These are phyloP conservation scores for Ordospora colligata DNA, from an alignment of 371 early-diverging fungal species.

Conservation along the genomic window DNA sequence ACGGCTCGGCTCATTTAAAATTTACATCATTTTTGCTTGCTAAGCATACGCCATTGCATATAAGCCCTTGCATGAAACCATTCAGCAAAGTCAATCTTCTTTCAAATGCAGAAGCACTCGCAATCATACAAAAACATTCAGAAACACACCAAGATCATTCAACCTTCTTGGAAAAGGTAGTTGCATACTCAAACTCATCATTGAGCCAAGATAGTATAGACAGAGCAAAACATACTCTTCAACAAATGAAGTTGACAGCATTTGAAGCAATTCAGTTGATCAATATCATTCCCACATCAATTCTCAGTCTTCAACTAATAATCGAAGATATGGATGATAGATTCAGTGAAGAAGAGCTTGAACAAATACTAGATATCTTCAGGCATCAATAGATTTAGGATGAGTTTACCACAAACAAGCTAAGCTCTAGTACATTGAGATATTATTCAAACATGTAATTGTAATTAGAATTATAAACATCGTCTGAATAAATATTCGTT, in stretches of 20 bases:
- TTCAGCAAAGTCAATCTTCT: not conserved
- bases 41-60: not conserved
- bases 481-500: not conserved
- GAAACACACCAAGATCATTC: not conserved
- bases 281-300: conserved; percentile 45
- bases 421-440: too few species aligned
- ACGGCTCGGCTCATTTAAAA: not conserved
- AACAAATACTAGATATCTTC: conserved; percentile 51
- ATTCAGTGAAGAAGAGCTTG: conserved; percentile 47
- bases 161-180: not conserved
- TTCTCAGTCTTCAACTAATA: conserved; percentile 55
- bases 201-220: not conserved
- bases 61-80: not conserved
- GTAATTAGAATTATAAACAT: too few species aligned
- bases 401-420: too few species aligned
- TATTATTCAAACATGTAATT: too few species aligned
- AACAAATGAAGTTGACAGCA: conserved; percentile 19
- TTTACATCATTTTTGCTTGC: not conserved
- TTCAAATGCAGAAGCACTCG: not conserved
- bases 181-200: not conserved
- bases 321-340: conserved; percentile 62
- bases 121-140: not conserved
- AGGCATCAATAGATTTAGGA: too few species aligned
- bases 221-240: conserved; percentile 22
- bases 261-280: conserved; percentile 59